phyloP scores from a whole-genome alignment of 2,329 filamentous ascomycete genomes.

The Aschersonia sp. region DNA sequence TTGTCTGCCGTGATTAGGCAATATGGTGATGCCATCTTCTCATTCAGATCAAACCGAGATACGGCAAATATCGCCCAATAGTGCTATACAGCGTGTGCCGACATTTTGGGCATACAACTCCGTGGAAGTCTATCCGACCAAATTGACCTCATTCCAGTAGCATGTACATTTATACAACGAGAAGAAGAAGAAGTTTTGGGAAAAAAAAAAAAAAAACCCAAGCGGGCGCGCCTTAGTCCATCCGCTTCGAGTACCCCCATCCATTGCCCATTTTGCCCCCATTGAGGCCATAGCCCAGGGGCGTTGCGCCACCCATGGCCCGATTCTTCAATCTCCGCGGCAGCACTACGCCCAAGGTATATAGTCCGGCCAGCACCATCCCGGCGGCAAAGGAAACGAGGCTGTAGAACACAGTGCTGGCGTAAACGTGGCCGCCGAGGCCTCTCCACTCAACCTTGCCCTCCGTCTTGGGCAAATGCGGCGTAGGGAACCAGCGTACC shows the following conservation, averaged over 20 bases:
- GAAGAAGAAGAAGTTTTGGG: background rate
- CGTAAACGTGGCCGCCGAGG: constrained; percentile 48
- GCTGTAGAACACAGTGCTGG: constrained; percentile 49
- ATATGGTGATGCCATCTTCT: too few relatives aligned
- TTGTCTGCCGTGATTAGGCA: too few relatives aligned
- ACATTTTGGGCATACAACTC: too few relatives aligned
- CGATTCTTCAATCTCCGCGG: constrained; percentile 36
- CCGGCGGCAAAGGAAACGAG: constrained; percentile 45
- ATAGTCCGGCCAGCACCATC: constrained; percentile 36
- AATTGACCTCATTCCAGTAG: too few relatives aligned
- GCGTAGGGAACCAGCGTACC: constrained; percentile 76
- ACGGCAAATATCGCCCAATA: too few relatives aligned
- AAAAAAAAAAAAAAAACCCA: background rate
- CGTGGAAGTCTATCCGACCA: too few relatives aligned
- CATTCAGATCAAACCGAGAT: too few relatives aligned
- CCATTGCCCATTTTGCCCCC: constrained; percentile 34
- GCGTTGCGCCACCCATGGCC: constrained; percentile 40
- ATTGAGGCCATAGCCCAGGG: constrained; percentile 39
- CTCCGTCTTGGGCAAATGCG: constrained; percentile 53
- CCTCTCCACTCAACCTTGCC: constrained; percentile 51
- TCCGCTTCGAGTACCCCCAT: constrained; percentile 44
- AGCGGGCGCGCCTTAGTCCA: constrained; percentile 2
- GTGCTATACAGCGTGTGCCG: too few relatives aligned
- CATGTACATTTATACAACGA: too few relatives aligned
- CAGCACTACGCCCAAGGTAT: constrained; percentile 46